phyloP scores from a whole-genome alignment of 768 basidiomycete genomes.

The Leccinellum luteum region DNA sequence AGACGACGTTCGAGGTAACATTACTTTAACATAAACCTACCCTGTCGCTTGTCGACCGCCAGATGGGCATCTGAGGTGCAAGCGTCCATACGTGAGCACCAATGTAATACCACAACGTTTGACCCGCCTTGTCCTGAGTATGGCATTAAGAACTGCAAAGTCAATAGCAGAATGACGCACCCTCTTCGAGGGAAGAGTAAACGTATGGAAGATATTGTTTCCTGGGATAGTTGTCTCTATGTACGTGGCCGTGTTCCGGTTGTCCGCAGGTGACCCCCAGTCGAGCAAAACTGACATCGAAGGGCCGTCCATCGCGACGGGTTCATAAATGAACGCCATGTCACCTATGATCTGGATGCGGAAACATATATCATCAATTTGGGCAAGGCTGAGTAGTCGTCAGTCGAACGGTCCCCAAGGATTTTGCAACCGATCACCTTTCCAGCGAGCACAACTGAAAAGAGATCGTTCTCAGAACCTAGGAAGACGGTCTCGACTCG shows the following conservation, averaged over 20 bases:
- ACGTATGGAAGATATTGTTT: slow-evolving; percentile 44
- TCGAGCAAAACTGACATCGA: slow-evolving; percentile 47
- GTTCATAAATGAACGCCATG: slow-evolving; percentile 54
- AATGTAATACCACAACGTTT: slow-evolving; percentile 45
- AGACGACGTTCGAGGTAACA: neutral
- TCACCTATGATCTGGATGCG: slow-evolving; percentile 38
- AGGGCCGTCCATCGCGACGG: slow-evolving; percentile 50
- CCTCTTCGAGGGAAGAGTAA: slow-evolving; percentile 45
- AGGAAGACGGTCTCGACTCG: neutral
- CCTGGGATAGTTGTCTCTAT: slow-evolving; percentile 26
- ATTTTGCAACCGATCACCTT: slow-evolving; percentile 15
- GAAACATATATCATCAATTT: slow-evolving; percentile 40
- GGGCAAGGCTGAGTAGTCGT: slow-evolving; percentile 30
- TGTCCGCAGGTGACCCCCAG: slow-evolving; percentile 43
- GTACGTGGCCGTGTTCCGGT: slow-evolving; percentile 33
- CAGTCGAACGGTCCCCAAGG: neutral
- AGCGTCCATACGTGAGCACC: slow-evolving; percentile 47
- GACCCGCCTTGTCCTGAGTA: slow-evolving; percentile 30
- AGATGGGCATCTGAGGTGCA: slow-evolving; percentile 32
- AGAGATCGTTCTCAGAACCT: neutral
- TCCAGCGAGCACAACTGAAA: slow-evolving; percentile 29
- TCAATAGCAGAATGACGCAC: slow-evolving; percentile 24
- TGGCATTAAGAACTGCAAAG: neutral
- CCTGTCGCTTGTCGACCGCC: slow-evolving; percentile 37
- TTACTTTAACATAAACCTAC: slow-evolving; percentile 21